Conservation (phyloP, 179 eudicot genomes). For the Spinacia oleracea region DNA sequence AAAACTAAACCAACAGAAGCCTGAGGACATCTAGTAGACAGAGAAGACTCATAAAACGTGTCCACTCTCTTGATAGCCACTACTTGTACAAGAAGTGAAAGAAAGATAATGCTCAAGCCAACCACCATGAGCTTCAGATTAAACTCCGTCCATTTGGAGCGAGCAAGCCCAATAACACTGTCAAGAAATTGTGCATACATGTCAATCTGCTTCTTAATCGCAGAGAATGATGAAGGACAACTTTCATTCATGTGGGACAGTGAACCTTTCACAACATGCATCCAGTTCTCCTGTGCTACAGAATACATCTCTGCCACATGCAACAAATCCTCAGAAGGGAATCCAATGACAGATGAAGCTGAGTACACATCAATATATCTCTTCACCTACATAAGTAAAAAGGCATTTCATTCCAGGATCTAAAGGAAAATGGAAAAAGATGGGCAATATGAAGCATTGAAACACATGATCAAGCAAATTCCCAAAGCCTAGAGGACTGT, state of each 20-base stretch:
- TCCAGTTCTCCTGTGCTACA: conserved; percentile 62
- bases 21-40: conserved; percentile 32
- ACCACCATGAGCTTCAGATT: conserved; percentile 67
- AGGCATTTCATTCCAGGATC: conserved; percentile 13
- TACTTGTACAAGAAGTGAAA: conserved; percentile 63
- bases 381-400: conserved; percentile 62
- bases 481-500: conserved; percentile 1
- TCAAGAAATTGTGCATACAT: conserved; percentile 66
- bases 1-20: conserved; percentile 45
- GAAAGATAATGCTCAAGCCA: conserved; percentile 63
- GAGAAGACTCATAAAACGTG: conserved; percentile 34
- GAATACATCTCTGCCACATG: conserved; percentile 61
- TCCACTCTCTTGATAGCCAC: conserved; percentile 51
- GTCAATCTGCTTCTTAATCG: conserved; percentile 58
- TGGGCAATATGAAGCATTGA: background rate
- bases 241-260: conserved; percentile 34
- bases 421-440: background rate
- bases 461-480: conserved; percentile 3
- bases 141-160: conserved; percentile 96
- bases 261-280: conserved; percentile 38
- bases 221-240: conserved; percentile 37
- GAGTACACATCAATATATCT: conserved; percentile 92
- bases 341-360: conserved; percentile 86
- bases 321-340: conserved; percentile 76
- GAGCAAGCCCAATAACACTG: conserved; percentile 82